These are phyloP conservation scores for Boletus semigastroideus DNA, from an alignment of 1,284 basidiomycete genomes.

Conservation along the genomic window DNA sequence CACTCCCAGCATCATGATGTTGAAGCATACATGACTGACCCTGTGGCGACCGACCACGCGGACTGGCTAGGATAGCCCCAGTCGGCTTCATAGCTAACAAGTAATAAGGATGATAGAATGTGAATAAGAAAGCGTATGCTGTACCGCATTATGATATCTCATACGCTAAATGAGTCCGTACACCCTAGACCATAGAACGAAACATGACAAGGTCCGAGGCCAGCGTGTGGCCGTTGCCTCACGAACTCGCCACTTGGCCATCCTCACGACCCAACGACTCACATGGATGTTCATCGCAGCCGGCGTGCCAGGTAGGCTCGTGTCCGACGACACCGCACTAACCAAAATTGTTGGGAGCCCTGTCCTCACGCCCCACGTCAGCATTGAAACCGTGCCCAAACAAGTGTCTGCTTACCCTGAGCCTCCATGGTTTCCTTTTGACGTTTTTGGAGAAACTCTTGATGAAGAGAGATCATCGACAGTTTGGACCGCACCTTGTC, in stretches of 20 bases:
- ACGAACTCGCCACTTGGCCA: neutral
- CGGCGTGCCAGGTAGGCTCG: constrained; percentile 37
- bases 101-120: no score
- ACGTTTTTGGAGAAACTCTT: constrained; percentile 57
- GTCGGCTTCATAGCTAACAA: no score
- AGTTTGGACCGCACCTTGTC: constrained; percentile 82
- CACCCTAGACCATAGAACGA: no score
- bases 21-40: no score
- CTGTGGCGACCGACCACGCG: no score
- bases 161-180: no score
- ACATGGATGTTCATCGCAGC: neutral
- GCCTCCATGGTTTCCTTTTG: constrained; percentile 32
- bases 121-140: no score
- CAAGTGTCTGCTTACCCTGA: constrained; percentile 29
- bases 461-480: constrained; percentile 71
- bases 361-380: constrained; percentile 16
- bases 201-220: no score
- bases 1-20: no score
- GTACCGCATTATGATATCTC: no score
- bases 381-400: no score
- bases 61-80: no score
- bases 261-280: neutral
- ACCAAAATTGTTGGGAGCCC: constrained; percentile 72
- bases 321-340: constrained; percentile 41
- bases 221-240: neutral